These are phyloP conservation scores for Fusarium paranaense DNA, from an alignment of 2,329 filamentous ascomycete genomes.

Conservation along the genomic window DNA sequence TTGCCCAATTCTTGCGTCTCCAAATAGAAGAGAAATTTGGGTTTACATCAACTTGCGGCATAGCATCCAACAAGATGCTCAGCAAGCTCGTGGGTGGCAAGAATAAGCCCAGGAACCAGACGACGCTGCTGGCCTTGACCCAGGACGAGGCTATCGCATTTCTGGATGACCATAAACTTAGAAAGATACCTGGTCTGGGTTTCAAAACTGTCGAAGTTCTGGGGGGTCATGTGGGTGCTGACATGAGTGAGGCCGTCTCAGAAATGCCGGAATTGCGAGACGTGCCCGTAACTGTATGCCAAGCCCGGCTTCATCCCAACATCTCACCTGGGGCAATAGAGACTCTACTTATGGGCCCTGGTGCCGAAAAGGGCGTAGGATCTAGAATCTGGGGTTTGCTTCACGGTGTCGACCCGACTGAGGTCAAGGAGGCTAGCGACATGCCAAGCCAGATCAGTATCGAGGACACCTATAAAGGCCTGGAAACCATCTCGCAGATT, in stretches of 20 bases:
- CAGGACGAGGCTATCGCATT: slow-evolving; percentile 71
- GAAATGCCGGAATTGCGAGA: slow-evolving; percentile 48
- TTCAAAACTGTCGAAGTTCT: slow-evolving; percentile 68
- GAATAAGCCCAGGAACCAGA: slow-evolving; percentile 90
- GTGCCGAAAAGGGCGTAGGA: slow-evolving; percentile 78
- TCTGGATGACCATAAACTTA: slow-evolving; percentile 79
- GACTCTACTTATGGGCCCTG: slow-evolving; percentile 75
- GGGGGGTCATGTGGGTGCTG: slow-evolving; percentile 65
- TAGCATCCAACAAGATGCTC: slow-evolving; percentile 88
- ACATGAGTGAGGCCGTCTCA: slow-evolving; percentile 48
- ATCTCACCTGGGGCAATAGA: slow-evolving; percentile 76
- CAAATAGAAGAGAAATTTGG: slow-evolving; percentile 80
- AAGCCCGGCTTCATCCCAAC: slow-evolving; percentile 71
- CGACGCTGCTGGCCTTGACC: slow-evolving; percentile 79
- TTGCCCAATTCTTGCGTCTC: slow-evolving; percentile 79
- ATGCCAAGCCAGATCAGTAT: slow-evolving; percentile 92
- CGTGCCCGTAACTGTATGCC: slow-evolving; percentile 68
- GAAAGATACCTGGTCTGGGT: slow-evolving; percentile 87
- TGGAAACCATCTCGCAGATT: slow-evolving; percentile 74
- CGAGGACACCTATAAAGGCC: slow-evolving; percentile 86
- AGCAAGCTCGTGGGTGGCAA: slow-evolving; percentile 86
- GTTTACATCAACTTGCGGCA: slow-evolving; percentile 88
- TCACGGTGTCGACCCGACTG: slow-evolving; percentile 81
- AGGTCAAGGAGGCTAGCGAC: slow-evolving; percentile 77
- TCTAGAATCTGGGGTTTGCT: slow-evolving; percentile 80